Percentiles rank a stretch among this genome's conserved stretches.
Evolutionary conservation across 176 grass and related monocot genomes (phyloP).

Genomic region (Oryza coarctata): DNA sequence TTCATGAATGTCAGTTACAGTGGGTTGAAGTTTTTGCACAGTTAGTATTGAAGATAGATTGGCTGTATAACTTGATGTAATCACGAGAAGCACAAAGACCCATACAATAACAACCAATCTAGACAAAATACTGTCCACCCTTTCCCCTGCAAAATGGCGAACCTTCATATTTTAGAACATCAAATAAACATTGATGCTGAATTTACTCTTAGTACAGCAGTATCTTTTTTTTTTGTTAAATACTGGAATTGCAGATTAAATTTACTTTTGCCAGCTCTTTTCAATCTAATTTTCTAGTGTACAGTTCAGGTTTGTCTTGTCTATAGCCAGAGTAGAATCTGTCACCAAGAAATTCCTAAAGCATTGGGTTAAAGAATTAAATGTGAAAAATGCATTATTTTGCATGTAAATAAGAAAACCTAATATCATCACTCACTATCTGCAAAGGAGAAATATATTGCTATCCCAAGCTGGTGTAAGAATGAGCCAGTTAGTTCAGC

Average conservation of each 20-base stretch:
- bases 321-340: not conserved
- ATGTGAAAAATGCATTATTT: not conserved
- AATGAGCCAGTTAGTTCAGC: slow-evolving; percentile 40
- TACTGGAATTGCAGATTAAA: not conserved
- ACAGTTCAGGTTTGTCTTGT: not conserved
- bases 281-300: not conserved
- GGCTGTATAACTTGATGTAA: slow-evolving; percentile 68
- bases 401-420: not conserved
- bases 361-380: not conserved
- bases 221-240: not conserved
- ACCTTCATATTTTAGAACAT: not conserved
- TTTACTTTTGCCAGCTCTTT: not conserved
- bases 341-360: not conserved
- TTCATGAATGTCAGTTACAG: slow-evolving; percentile 41
- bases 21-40: slow-evolving; percentile 50
- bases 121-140: slow-evolving; percentile 43
- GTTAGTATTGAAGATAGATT: slow-evolving; percentile 59
- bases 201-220: not conserved
- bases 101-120: slow-evolving; percentile 34
- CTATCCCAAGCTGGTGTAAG: slow-evolving; percentile 45
- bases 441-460: slow-evolving; percentile 55
- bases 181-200: not conserved
- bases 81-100: slow-evolving; percentile 42
- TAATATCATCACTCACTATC: slow-evolving; percentile 47
- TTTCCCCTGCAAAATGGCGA: slow-evolving; percentile 42